Evolutionary conservation across 2,329 filamentous ascomycete species (phyloP).

Genomic region (Ploettnerulaceae sp.): DNA sequence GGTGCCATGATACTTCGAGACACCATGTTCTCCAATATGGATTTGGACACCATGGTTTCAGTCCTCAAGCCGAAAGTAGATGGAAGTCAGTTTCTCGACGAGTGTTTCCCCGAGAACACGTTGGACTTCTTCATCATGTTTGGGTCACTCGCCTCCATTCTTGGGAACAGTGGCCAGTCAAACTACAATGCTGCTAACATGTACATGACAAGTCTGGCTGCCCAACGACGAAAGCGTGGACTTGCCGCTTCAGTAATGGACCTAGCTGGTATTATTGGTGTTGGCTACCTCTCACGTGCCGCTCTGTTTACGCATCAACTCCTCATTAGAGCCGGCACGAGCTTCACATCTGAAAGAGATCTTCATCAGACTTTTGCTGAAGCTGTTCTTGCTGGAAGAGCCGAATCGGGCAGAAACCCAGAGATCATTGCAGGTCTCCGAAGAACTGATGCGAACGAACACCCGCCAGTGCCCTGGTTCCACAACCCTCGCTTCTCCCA

Average conservation of each 20-base stretch:
- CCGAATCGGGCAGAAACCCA: background rate
- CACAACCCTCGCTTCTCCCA: conserved; percentile 2
- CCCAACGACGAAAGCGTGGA: conserved; percentile 38
- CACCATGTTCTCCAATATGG: conserved; percentile 31
- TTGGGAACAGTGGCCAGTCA: conserved; percentile 37
- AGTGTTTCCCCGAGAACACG: conserved; percentile 26
- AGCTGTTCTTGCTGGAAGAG: background rate
- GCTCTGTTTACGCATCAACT: background rate
- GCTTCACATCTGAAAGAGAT: background rate
- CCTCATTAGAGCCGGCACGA: background rate
- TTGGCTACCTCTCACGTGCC: conserved; percentile 35
- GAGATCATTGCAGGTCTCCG: background rate
- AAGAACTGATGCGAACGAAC: background rate
- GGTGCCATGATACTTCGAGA: conserved; percentile 43
- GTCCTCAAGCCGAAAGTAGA: conserved; percentile 35
- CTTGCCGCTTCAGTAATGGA: conserved; percentile 46
- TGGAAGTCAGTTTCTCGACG: conserved; percentile 33
- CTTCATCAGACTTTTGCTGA: background rate
- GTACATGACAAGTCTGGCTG: conserved; percentile 36
- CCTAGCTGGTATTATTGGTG: conserved; percentile 44
- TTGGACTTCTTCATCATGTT: conserved; percentile 39
- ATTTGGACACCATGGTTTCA: conserved; percentile 22
- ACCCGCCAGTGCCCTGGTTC: background rate
- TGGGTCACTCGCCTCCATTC: conserved; percentile 30
- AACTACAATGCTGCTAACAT: conserved; percentile 44